These are phyloP conservation scores for Tetracladium maxilliforme DNA, from an alignment of 2,329 filamentous ascomycete genomes.

Conservation along the genomic window DNA sequence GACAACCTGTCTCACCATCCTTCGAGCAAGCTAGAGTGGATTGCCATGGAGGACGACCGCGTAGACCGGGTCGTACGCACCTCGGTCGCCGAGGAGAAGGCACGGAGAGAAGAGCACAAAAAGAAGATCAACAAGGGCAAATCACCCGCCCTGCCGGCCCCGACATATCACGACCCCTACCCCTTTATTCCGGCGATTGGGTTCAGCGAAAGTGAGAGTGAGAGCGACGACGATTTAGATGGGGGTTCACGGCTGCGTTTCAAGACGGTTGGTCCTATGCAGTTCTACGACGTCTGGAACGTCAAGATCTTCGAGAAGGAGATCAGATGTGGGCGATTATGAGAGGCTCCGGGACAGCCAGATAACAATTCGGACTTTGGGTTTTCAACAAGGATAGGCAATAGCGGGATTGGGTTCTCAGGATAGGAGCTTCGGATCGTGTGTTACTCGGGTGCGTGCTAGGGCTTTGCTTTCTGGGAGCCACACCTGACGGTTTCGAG, in stretches of 20 bases:
- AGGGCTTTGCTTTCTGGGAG: neutral
- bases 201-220: slow-evolving; percentile 14
- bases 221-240: slow-evolving; percentile 16
- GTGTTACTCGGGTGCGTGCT: neutral
- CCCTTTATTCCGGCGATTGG: slow-evolving; percentile 10
- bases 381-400: no score
- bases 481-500: neutral
- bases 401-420: no score
- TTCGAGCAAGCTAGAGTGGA: slow-evolving; percentile 39
- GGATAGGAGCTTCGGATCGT: no score
- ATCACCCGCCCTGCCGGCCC: slow-evolving; percentile 8
- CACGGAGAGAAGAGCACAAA: slow-evolving; percentile 10
- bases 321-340: slow-evolving; percentile 27
- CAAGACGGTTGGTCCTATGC: slow-evolving; percentile 21
- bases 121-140: slow-evolving; percentile 19
- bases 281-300: slow-evolving; percentile 28
- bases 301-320: slow-evolving; percentile 45
- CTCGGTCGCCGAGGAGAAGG: slow-evolving; percentile 9
- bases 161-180: slow-evolving; percentile 4
- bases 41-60: slow-evolving; percentile 35
- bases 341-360: no score
- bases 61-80: slow-evolving; percentile 33
- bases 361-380: no score
- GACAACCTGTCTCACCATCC: slow-evolving; percentile 42
- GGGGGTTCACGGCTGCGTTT: slow-evolving; percentile 13